Conservation (phyloP, 2,329 filamentous ascomycete genomes). For the Verticillium klebahnii region DNA sequence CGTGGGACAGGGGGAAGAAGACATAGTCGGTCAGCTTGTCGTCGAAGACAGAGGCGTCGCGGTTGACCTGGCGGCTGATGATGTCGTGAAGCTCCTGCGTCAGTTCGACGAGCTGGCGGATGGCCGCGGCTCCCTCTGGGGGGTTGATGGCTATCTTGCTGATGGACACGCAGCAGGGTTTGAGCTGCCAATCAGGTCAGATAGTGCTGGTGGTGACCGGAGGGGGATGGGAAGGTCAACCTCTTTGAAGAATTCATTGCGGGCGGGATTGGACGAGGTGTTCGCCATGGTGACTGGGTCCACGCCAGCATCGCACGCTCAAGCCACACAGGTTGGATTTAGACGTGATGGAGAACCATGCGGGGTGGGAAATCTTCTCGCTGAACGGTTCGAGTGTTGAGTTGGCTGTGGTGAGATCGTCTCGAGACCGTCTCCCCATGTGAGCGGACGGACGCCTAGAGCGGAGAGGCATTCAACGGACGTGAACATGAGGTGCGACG, state of each 20-base stretch:
- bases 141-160: slow-evolving; percentile 52
- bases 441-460: not conserved
- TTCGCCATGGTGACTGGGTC: slow-evolving; percentile 8
- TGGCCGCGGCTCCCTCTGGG: slow-evolving; percentile 32
- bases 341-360: not conserved
- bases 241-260: slow-evolving; percentile 32
- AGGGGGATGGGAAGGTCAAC: slow-evolving; percentile 16
- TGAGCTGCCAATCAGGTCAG: slow-evolving; percentile 40
- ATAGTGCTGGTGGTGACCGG: not conserved
- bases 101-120: slow-evolving; percentile 40
- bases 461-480: not conserved
- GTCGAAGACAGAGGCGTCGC: slow-evolving; percentile 56
- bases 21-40: slow-evolving; percentile 86
- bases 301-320: not conserved
- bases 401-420: not conserved
- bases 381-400: not conserved
- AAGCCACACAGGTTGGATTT: not conserved
- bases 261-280: slow-evolving; percentile 7
- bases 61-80: slow-evolving; percentile 37
- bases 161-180: slow-evolving; percentile 57
- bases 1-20: slow-evolving; percentile 87
- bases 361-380: no score
- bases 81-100: slow-evolving; percentile 39
- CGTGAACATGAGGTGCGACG: no score
- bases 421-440: not conserved